Evolutionary conservation across 768 basidiomycete species (phyloP), one percentile per base, ranked within the genome.

Genomic region (Termitomyces sp.): DNA sequence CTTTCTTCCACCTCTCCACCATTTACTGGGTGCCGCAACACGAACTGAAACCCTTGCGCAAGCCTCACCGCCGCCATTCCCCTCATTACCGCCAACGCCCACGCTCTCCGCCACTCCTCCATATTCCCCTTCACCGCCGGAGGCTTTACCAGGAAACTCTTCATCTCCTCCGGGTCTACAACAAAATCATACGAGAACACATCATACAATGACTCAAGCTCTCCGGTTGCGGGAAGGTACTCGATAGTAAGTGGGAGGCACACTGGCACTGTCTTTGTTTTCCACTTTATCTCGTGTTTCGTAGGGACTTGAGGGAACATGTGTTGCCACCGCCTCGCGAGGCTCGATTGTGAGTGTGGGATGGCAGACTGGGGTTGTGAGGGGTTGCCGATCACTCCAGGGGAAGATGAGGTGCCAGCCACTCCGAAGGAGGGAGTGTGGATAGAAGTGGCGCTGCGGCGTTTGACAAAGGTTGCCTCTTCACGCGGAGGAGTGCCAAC

Each of bases 1-100:
- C 69, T 66, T 20, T 75, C 73, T 15, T 75, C 69, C 45, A 53
- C 22, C 41, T 64, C 58, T 33, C 53, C 62, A 29, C 63, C 61
- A 48, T 68, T 67, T 11, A 57, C 60, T 11, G 64, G 69, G 9
- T 82, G 77, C 22, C 78, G 76, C 16, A 94, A 73, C 20, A 97
- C 84, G 63, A 98, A 91, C 66, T 98, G 96, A 70, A 98, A 98
- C 20, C 95, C 95, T 68, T 98, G 94, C 12, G 90, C 85, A 12
- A 98, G 79, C 22, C 96, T 80, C 42, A 97, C 86, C 3, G 91
- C 93, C 1, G 91, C 91, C 90, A 98, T 95, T 32, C 91, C 93
- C 25, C 88, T 83, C 89, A 98, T 92, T 16, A 92, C 86, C 2
- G 78, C 82, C 22, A 90, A 68, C 0, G 89, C 91, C 86, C 88